Conservation (phyloP, 805 yeast species). For the Scheffersomyces ergatensis region DNA sequence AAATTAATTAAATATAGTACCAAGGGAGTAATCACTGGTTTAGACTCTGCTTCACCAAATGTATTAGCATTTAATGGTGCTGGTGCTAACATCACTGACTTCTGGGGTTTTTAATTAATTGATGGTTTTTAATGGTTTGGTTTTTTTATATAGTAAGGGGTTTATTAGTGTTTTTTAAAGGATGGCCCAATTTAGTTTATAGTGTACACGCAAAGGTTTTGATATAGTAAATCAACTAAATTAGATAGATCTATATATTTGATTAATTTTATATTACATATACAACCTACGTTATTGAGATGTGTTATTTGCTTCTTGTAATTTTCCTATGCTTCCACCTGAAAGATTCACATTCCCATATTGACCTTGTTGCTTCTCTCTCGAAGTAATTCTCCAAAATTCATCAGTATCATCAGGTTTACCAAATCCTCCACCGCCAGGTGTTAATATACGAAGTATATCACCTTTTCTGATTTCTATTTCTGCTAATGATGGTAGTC, state of each 20-base stretch:
- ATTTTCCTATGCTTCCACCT: conserved; percentile 18
- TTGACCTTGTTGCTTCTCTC: no score
- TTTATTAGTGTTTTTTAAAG: no score
- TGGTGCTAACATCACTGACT: conserved; percentile 49
- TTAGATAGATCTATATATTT: no score
- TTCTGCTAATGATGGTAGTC: conserved; percentile 30
- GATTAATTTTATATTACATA: neutral
- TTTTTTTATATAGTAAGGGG: no score
- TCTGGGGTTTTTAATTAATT: conserved; percentile 34
- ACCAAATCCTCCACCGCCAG: conserved; percentile 48
- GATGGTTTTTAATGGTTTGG: no score
- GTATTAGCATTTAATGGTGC: conserved; percentile 61
- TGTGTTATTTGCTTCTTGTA: conserved; percentile 17
- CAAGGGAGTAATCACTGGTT: conserved; percentile 41
- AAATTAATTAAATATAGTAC: conserved; percentile 53
- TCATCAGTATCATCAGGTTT: conserved; percentile 3
- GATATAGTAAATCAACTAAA: no score
- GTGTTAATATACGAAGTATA: conserved; percentile 36
- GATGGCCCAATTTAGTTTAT: no score
- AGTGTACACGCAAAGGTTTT: no score
- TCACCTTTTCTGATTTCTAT: conserved; percentile 36
- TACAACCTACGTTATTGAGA: conserved; percentile 22
- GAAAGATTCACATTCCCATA: conserved; percentile 7
- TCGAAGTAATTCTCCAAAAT: neutral
- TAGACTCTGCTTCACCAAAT: conserved; percentile 54